phyloP scores from a whole-genome alignment of 345 rosid species.

The Noccaea caerulescens region DNA sequence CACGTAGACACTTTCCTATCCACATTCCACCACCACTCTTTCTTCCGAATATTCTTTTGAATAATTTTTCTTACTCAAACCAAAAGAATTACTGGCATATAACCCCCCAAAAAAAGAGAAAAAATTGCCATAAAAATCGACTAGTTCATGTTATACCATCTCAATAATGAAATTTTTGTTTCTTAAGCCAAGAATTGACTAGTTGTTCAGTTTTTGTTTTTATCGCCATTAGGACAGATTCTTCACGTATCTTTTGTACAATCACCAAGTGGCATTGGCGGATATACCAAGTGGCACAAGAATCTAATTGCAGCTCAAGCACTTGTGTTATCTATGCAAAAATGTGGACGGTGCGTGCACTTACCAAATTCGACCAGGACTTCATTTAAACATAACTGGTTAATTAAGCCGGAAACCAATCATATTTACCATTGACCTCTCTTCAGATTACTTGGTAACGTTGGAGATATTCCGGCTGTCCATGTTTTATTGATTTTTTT shows the following conservation, averaged over 20 bases:
- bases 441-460: not conserved
- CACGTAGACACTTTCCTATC: constrained; percentile 9
- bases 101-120: not conserved
- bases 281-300: constrained; percentile 31
- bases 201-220: not conserved
- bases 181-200: not conserved
- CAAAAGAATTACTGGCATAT: not conserved
- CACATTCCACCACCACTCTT: constrained; percentile 7
- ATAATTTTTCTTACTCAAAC: not conserved
- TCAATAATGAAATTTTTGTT: not conserved
- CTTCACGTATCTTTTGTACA: not conserved
- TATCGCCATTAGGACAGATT: constrained; percentile 3
- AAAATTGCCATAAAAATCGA: not conserved
- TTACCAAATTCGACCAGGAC: not conserved
- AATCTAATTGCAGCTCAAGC: constrained; percentile 7
- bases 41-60: not conserved
- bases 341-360: constrained; percentile 1
- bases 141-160: not conserved
- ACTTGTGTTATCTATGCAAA: constrained; percentile 8
- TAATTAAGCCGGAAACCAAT: not conserved
- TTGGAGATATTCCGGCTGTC: too few relatives aligned
- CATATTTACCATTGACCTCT: not conserved
- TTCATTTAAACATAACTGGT: not conserved
- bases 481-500: too few relatives aligned
- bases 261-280: constrained; percentile 11